Base-by-base conservation (phyloP, 805 yeast genomes). In the Schwanniomyces pseudopolymorphus region DNA sequence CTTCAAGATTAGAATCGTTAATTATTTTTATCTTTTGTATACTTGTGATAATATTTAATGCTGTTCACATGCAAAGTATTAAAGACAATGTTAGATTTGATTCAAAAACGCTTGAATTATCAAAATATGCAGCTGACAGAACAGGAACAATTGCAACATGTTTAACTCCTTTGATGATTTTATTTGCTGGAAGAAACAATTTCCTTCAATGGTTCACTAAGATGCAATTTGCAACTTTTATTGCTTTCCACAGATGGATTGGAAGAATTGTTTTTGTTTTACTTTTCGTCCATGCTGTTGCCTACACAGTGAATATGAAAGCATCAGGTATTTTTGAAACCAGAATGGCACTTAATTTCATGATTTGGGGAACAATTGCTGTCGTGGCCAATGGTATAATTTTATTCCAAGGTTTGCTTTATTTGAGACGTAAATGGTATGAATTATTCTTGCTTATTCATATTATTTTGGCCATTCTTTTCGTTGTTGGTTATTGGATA, bases 121-220 rank as follows among this genome's bases (percentile, higher is more conserved):
- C 55, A 33, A 54, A 70, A 33, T 74, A 70, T 44, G 49, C 63
- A 41, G 81, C 77, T 31, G 80, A 80, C 53, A 68, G 88, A 55
- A 55, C 82, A 1, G 86, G 82, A 2, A 72, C 82, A 22, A 57
- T 80, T 39, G 64, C 58, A 7, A 60, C 72, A 3, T 69, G 74
- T n/a, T 51, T 56, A 61, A 75, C 64, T 63, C 88, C 89, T 3
- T 60, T 81, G 39, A 51, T 82, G 39, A 66, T 80, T 26, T 61
- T 82, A 42, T 81, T 83, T 57, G 83, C 87, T 2, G 81, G 86
- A 83, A 31, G 35, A 31, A 31, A 31, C 16, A 31, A 31, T 56
- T 60, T 84, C 41, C 60, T 84, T 47, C 81, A 77, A 49, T 79
- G 80, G 79, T 14, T 79, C 14, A 79, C 88, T 1, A 78, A 84